These are phyloP conservation scores for Saccharomycopsis synnaedendra DNA, from an alignment of 805 yeast species.

Conservation along the genomic window DNA sequence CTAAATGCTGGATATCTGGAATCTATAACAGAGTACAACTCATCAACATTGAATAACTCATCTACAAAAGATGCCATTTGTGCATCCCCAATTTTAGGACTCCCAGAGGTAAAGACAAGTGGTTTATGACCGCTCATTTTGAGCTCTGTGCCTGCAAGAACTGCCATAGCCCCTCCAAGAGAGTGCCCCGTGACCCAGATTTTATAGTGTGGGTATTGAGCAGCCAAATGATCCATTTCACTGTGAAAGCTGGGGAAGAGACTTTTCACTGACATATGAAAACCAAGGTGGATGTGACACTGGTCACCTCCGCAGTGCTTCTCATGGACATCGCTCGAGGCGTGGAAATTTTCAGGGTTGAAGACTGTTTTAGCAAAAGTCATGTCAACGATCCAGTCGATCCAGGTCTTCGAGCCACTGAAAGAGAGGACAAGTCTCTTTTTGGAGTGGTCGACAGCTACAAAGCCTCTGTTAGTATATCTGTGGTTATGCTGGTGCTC, in stretches of 20 bases:
- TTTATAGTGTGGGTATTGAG: conserved; percentile 34
- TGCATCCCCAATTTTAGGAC: conserved; percentile 55
- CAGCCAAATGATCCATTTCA: conserved; percentile 18
- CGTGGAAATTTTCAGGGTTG: conserved; percentile 24
- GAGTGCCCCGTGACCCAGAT: conserved; percentile 62
- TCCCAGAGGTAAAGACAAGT: conserved; percentile 47
- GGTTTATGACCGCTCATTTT: conserved; percentile 42
- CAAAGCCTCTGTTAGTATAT: conserved; percentile 27
- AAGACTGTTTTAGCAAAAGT: conserved; percentile 35
- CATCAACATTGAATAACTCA: conserved; percentile 29
- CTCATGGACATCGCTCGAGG: neutral
- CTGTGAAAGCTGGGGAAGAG: conserved; percentile 29
- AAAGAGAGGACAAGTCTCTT: conserved; percentile 38
- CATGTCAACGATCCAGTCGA: conserved; percentile 57
- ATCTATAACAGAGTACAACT: neutral
- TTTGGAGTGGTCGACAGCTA: conserved; percentile 35
- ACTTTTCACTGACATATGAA: conserved; percentile 33
- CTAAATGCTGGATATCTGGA: conserved; percentile 19
- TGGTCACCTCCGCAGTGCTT: conserved; percentile 26
- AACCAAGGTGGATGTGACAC: conserved; percentile 59
- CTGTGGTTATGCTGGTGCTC: conserved; percentile 1
- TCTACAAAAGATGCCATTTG: conserved; percentile 42
- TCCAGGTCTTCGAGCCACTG: conserved; percentile 51
- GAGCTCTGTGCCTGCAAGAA: conserved; percentile 51
- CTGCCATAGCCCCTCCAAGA: conserved; percentile 62